These are phyloP conservation scores for Pestalotiopsis sp. DNA, from an alignment of 2,329 filamentous ascomycete species.

Conservation along the genomic window DNA sequence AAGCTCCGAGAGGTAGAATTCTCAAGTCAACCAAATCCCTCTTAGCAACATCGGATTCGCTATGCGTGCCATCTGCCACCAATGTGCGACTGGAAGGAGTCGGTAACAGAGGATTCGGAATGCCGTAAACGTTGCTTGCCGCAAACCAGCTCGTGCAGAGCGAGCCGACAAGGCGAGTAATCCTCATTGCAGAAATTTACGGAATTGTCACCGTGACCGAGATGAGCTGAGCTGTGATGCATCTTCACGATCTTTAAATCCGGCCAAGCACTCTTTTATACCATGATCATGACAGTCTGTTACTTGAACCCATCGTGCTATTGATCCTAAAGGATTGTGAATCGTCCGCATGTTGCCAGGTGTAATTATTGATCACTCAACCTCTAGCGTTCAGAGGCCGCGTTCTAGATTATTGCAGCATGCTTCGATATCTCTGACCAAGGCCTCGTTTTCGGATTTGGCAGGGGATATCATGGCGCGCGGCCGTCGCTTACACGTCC, in stretches of 20 bases:
- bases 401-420: neutral
- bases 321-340: neutral
- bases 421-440: neutral
- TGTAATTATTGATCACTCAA: neutral
- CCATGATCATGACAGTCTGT: neutral
- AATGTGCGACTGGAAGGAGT: neutral
- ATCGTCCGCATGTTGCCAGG: neutral
- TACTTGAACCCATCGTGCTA: neutral
- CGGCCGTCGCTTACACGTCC: neutral
- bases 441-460: neutral
- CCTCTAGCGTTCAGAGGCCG: neutral
- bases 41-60: neutral
- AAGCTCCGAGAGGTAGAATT: constrained; percentile 13
- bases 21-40: neutral
- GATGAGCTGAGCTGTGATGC: neutral
- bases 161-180: neutral
- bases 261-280: neutral
- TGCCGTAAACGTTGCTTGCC: neutral
- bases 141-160: neutral
- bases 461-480: neutral
- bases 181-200: neutral
- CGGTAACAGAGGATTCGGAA: neutral
- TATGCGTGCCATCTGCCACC: neutral
- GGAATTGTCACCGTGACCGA: neutral
- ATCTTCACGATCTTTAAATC: neutral